Evolutionary conservation across 140 eudicot genomes (phyloP).

Genomic region (Oenanthe javanica): DNA sequence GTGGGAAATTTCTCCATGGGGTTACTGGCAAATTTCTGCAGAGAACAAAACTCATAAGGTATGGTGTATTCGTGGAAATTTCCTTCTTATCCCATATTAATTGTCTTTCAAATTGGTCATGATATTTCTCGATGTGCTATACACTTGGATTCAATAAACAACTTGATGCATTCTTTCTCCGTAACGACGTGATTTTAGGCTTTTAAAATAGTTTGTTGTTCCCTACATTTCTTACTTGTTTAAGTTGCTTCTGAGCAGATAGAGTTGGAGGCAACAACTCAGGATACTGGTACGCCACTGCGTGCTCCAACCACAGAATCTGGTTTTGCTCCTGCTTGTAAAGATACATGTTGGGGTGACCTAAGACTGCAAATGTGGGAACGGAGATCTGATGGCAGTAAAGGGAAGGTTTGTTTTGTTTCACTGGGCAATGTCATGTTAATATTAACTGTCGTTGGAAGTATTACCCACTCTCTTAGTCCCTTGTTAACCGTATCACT

Average conservation of each 20-base stretch:
- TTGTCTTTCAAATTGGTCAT: background rate
- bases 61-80: background rate
- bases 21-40: conserved; percentile 68
- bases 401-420: conserved; percentile 61
- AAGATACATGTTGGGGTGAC: conserved; percentile 73
- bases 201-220: background rate
- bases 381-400: conserved; percentile 53
- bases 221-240: background rate
- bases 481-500: background rate
- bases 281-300: conserved; percentile 75
- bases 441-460: no score
- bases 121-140: background rate
- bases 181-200: background rate
- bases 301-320: conserved; percentile 90
- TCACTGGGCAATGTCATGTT: background rate
- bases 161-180: background rate
- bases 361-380: conserved; percentile 69
- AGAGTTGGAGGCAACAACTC: conserved; percentile 75
- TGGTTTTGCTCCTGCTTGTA: conserved; percentile 89
- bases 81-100: background rate
- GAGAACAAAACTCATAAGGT: conserved; percentile 72
- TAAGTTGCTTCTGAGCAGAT: conserved; percentile 41
- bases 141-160: background rate
- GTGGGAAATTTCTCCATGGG: conserved; percentile 94
- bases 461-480: background rate